Evolutionary conservation across 1,139 yeast genomes (phyloP).

Genomic region (Spencermartinsiella ligniputridi): DNA sequence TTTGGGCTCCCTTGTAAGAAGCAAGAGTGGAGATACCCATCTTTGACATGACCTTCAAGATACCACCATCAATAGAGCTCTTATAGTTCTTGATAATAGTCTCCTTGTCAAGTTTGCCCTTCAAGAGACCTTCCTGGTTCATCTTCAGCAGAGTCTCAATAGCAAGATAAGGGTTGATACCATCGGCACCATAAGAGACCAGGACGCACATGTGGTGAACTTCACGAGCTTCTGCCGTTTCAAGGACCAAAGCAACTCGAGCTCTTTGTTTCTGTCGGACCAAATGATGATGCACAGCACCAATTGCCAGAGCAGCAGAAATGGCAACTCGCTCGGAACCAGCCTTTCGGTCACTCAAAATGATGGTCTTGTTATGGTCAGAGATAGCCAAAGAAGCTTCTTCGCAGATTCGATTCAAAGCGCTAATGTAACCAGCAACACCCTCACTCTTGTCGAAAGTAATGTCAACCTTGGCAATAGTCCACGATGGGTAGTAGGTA

Average conservation of each 20-base stretch:
- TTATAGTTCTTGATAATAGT: constrained; percentile 71
- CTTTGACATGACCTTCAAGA: constrained; percentile 94
- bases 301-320: constrained; percentile 89
- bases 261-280: constrained; percentile 96
- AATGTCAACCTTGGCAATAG: constrained; percentile 74
- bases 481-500: constrained; percentile 80
- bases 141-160: constrained; percentile 83
- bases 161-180: constrained; percentile 88
- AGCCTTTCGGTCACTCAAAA: constrained; percentile 68
- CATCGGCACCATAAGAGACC: constrained; percentile 97
- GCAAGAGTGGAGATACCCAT: constrained; percentile 99
- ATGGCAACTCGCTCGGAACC: constrained; percentile 65
- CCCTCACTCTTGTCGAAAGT: constrained; percentile 87
- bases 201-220: constrained; percentile 94
- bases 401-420: constrained; percentile 81
- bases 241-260: constrained; percentile 84
- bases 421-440: constrained; percentile 74
- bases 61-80: constrained; percentile 81
- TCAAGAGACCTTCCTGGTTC: constrained; percentile 74
- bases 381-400: constrained; percentile 85
- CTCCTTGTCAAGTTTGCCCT: constrained; percentile 51
- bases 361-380: constrained; percentile 65
- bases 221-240: constrained; percentile 96
- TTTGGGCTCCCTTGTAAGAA: constrained; percentile 97
- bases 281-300: constrained; percentile 95